Evolutionary conservation across 106 monocot species (phyloP).

Genomic region (Phalaenopsis aphrodite): DNA sequence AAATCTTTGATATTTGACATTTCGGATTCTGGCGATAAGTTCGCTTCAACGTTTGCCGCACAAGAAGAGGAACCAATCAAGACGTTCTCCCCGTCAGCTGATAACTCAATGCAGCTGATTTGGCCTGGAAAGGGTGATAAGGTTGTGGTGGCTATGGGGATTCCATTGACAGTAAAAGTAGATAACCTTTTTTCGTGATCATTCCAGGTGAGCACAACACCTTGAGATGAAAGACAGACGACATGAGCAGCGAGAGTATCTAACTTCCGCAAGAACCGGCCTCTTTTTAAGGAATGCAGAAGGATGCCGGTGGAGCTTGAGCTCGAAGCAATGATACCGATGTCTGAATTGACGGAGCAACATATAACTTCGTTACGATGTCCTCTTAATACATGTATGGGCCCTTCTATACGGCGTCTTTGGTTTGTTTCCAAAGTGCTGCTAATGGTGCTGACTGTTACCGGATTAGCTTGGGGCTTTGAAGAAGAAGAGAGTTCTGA

Average conservation of each 20-base stretch:
- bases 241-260: slow-evolving; percentile 36
- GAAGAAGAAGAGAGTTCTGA: slow-evolving; percentile 34
- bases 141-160: slow-evolving; percentile 39
- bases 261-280: slow-evolving; percentile 64
- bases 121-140: slow-evolving; percentile 49
- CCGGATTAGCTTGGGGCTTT: slow-evolving; percentile 37
- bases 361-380: slow-evolving; percentile 73
- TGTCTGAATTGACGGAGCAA: slow-evolving; percentile 68
- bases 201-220: slow-evolving; percentile 77
- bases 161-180: slow-evolving; percentile 86
- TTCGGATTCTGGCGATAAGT: not conserved
- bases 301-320: slow-evolving; percentile 60
- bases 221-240: slow-evolving; percentile 66
- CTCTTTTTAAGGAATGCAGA: slow-evolving; percentile 71
- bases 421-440: not conserved
- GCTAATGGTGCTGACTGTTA: slow-evolving; percentile 14
- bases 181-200: slow-evolving; percentile 37
- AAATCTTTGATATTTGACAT: not conserved
- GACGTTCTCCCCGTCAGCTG: slow-evolving; percentile 61
- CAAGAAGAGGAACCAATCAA: slow-evolving; percentile 58
- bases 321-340: slow-evolving; percentile 70
- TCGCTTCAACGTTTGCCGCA: slow-evolving; percentile 5
- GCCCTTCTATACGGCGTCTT: slow-evolving; percentile 71
- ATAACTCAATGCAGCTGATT: slow-evolving; percentile 77
- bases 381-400: slow-evolving; percentile 81